Evolutionary conservation across 495 filamentous ascomycete species (phyloP).

Genomic region (Daldinia loculata): DNA sequence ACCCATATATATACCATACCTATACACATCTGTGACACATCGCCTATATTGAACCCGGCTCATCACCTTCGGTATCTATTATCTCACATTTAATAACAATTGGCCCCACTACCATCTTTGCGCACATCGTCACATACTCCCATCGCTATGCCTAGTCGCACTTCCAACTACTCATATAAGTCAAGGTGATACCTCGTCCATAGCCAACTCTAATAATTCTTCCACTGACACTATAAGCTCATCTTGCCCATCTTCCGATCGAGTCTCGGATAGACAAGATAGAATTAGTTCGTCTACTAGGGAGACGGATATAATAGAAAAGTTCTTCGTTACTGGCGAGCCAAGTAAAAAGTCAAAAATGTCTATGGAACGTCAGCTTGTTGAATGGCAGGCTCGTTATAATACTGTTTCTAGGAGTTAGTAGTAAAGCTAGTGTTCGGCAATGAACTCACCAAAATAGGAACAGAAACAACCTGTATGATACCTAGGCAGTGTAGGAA

Average conservation of each 20-base stretch:
- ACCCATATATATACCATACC: background rate
- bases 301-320: slow-evolving; percentile 9
- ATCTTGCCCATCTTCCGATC: background rate
- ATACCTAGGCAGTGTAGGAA: background rate
- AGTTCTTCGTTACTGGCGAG: slow-evolving; percentile 29
- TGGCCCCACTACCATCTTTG: background rate
- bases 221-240: slow-evolving; percentile 20
- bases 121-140: background rate
- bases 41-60: background rate
- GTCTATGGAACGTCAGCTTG: slow-evolving; percentile 17
- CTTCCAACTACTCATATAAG: slow-evolving; percentile 1
- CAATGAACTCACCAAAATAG: slow-evolving; percentile 5
- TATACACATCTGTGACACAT: background rate
- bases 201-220: background rate
- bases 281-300: background rate
- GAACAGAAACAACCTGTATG: slow-evolving; percentile 16
- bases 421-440: background rate
- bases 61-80: background rate
- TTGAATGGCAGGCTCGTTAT: slow-evolving; percentile 21
- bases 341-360: slow-evolving; percentile 15
- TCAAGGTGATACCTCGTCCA: slow-evolving; percentile 24
- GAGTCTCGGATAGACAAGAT: background rate
- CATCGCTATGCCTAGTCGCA: slow-evolving; percentile 7
- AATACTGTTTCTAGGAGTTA: slow-evolving; percentile 8
- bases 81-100: background rate